Base-by-base conservation (phyloP, 768 basidiomycete species). In the Podaxis sp. region DNA sequence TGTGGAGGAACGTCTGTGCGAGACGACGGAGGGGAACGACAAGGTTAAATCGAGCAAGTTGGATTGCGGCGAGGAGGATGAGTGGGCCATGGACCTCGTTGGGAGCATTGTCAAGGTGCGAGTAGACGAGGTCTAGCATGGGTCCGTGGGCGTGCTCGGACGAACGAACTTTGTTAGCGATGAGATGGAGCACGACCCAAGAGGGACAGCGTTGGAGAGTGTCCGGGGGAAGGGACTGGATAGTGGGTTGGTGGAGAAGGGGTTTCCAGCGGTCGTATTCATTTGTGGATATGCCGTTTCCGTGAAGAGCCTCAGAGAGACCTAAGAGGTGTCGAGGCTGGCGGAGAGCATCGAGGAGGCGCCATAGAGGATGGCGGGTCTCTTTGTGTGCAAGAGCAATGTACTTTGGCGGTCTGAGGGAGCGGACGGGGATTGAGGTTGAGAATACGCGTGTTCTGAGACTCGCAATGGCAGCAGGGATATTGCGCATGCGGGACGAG, bases 171-270 rank as follows among this genome's bases (percentile, higher is more conserved):
- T 79, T 82, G 71, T 78, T 79, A 3, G 70, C 73, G 15, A 82
- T 72, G 46, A 88, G 74, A 51, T 80, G 77, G 33, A 89, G 71
- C 11, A 82, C 69, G n/a, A 87, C 72, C 87, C 87, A 90, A 0
- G 78, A 65, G 0, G 88, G 87, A 12, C 76, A 58, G 36, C n/a
- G 38, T 39, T 46, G 38, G 30, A 33, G 30, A 9, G 33, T 33
- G 33, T 33, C 33, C 33, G 36, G 30, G 19, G 11, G 44, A 9
- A 1, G 79, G 76, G 26, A 59, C 42, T 33, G 70, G 13, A 84
- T 70, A 48, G 77, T 73, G 30, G 71, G 66, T 4, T 77, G 69
- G 49, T 66, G 65, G 17, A 84, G 64, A 33, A 77, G 66, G 2
- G 72, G 68, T 7, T 74, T 73, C 81, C 82, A 85, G 13, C 62